phyloP scores from a whole-genome alignment of 352 stramenopile species.

The Globisporangium middletonii region DNA sequence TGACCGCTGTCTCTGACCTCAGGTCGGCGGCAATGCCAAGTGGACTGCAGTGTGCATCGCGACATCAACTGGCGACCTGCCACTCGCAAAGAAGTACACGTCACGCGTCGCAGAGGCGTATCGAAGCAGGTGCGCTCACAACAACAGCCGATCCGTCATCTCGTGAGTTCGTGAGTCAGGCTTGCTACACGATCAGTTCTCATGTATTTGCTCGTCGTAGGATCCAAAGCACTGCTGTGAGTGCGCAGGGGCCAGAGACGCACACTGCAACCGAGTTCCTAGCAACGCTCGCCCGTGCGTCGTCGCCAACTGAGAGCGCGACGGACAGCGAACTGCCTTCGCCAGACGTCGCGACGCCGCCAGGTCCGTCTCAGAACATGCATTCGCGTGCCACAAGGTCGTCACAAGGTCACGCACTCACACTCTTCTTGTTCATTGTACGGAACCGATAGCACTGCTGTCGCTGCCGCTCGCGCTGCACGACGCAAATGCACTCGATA shows the following conservation, averaged over 20 bases:
- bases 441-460: too few species aligned
- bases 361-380: slow-evolving; percentile 1
- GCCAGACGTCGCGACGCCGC: background rate
- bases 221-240: slow-evolving; percentile 19
- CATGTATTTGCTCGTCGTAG: background rate
- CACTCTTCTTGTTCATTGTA: too few species aligned
- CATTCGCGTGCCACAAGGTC: background rate
- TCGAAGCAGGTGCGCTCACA: slow-evolving; percentile 23
- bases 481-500: too few species aligned
- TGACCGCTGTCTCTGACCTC: background rate
- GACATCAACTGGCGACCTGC: slow-evolving; percentile 32
- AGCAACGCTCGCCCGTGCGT: slow-evolving; percentile 18
- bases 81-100: slow-evolving; percentile 57
- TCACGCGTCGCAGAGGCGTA: slow-evolving; percentile 59
- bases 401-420: background rate
- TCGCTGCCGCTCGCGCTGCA: too few species aligned
- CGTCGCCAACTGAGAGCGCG: slow-evolving; percentile 4
- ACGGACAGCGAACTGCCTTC: slow-evolving; percentile 2
- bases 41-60: slow-evolving; percentile 68
- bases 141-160: background rate
- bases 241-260: slow-evolving; percentile 6
- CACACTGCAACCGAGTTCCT: slow-evolving; percentile 57
- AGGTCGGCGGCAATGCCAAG: slow-evolving; percentile 73
- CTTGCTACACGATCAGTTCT: background rate
- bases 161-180: background rate